Percentiles rank a stretch among this genome's conserved stretches.
Conservation (phyloP, 106 monocot species). For the Xerophyta viscosa region DNA sequence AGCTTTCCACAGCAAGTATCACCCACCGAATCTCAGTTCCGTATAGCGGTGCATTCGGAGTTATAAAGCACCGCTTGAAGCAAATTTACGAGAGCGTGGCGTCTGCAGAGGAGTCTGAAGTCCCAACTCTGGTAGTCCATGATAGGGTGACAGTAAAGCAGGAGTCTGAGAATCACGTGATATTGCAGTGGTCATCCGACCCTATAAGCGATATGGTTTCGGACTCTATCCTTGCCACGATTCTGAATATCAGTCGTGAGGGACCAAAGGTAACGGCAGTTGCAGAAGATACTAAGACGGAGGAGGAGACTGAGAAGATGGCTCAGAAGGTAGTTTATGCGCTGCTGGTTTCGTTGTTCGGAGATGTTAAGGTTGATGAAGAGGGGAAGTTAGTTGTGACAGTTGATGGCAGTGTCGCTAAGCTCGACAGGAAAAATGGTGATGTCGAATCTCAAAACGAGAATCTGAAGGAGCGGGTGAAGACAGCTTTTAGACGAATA, state of each 20-base stretch:
- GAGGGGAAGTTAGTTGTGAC: conserved; percentile 73
- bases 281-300: conserved; percentile 38
- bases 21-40: conserved; percentile 83
- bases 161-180: conserved; percentile 70
- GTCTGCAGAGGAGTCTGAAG: conserved; percentile 44
- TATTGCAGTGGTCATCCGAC: conserved; percentile 82
- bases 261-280: conserved; percentile 59
- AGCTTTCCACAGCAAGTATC: conserved; percentile 80
- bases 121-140: conserved; percentile 64
- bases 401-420: conserved; percentile 73
- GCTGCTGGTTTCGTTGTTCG: conserved; percentile 71
- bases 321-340: conserved; percentile 62
- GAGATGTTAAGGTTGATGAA: conserved; percentile 82
- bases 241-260: conserved; percentile 89
- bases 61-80: conserved; percentile 80
- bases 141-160: conserved; percentile 76
- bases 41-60: conserved; percentile 76
- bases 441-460: conserved; percentile 82
- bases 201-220: conserved; percentile 98
- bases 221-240: conserved; percentile 84
- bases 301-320: conserved; percentile 75
- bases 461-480: conserved; percentile 69
- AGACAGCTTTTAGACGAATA: conserved; percentile 64
- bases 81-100: conserved; percentile 95
- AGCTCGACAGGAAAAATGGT: conserved; percentile 52